phyloP scores from a whole-genome alignment of 352 stramenopile genomes.

The Phytophthora sp. region DNA sequence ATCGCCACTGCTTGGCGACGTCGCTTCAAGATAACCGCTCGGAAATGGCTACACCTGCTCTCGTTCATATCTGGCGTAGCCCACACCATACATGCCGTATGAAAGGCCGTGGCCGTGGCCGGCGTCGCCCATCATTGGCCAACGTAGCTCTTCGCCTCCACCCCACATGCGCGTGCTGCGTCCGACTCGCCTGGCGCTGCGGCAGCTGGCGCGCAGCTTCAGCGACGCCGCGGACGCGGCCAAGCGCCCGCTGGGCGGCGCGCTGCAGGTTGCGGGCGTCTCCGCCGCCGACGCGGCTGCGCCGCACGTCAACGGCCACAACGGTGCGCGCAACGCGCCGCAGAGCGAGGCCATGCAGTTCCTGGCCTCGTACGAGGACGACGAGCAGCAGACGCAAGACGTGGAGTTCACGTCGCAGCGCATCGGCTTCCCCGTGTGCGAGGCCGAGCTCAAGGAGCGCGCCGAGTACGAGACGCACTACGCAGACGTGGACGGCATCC shows the following conservation, averaged over 20 bases:
- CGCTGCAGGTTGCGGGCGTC: background rate
- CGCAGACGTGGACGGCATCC: constrained; percentile 53
- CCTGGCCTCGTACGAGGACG: constrained; percentile 32
- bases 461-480: constrained; percentile 27
- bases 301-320: constrained; percentile 16
- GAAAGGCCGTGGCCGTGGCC: background rate
- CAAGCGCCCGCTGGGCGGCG: constrained; percentile 13
- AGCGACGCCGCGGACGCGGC: constrained; percentile 42
- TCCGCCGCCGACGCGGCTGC: background rate
- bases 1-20: constrained; percentile 11
- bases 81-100: background rate
- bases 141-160: constrained; percentile 30
- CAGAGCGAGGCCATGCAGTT: constrained; percentile 23
- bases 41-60: background rate
- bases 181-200: constrained; percentile 47
- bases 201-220: constrained; percentile 50
- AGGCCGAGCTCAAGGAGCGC: constrained; percentile 46
- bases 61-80: background rate
- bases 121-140: constrained; percentile 30
- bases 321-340: constrained; percentile 7
- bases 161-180: constrained; percentile 37
- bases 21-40: constrained; percentile 34
- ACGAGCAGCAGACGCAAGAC: constrained; percentile 42
- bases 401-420: constrained; percentile 74
- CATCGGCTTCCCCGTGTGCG: constrained; percentile 71